Base-by-base conservation (phyloP, 805 yeast species). In the Lachancea waltii region DNA sequence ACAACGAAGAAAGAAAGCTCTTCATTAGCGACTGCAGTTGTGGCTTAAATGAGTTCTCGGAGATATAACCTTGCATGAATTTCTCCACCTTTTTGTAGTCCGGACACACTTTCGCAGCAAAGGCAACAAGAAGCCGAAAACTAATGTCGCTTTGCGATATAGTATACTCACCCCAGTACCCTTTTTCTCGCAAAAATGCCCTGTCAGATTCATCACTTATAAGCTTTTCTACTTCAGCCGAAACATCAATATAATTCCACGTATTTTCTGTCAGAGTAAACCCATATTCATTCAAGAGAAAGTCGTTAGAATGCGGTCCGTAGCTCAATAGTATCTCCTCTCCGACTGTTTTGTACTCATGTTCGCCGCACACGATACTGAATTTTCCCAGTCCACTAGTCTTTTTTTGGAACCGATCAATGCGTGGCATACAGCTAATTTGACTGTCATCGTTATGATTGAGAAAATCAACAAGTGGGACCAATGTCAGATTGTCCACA, bases 281-380 rank as follows among this genome's bases (percentile, higher is more conserved):
- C 1, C 97, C 97, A 54, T 90, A 90, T 58, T 90, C 97, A 50
- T 83, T 77, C 7, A 86, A 63, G 23, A 90, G 61, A 47, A 85
- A 85, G 35, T 78, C 86, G 56, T 90, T 87, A 7, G 83, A 77
- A 58, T 90, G 97, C 1, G 95, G 79, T 1, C 97, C 97, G 56
- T 90, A 90, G 36, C 81, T 75, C 47, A 90, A 69, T 48, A 66
- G 75, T 2, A 90, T 48, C 54, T 89, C 94, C 11, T 78, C 78
- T 3, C 51, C 55, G 35, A 50, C 5, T 6, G 14, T 42, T 3
- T 21, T 13, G 33, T 58, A 59, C 7, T 20, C 16, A 26, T 48
- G 40, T 7, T 36, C 27, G 5, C 63, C 62, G 17, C 50, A 46
- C 14, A 41, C 36, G n/a, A 58, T 47, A 10, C 62, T 66, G 4